phyloP scores from a whole-genome alignment of 83 land plant species.

The Diphasiastrum complanatum region DNA sequence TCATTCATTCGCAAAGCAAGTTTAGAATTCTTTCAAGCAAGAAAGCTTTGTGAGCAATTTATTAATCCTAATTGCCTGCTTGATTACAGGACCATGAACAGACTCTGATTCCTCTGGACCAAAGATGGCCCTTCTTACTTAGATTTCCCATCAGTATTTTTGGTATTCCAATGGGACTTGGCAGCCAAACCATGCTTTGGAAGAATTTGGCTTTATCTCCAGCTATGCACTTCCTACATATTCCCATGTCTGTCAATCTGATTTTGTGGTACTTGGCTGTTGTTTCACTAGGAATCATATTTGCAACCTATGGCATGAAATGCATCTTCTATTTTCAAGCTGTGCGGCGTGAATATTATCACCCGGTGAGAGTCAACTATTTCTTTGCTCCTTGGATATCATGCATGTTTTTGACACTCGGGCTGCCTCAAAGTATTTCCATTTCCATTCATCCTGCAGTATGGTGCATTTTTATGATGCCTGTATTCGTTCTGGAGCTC shows the following conservation, averaged over 20 bases:
- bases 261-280: constrained; percentile 59
- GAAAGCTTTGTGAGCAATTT: too few relatives aligned
- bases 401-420: constrained; percentile 55
- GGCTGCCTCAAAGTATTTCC: constrained; percentile 55
- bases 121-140: constrained; percentile 82
- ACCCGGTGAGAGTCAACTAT: constrained; percentile 85
- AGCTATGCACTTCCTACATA: constrained; percentile 46
- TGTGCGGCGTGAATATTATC: constrained; percentile 78
- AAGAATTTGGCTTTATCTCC: constrained; percentile 45
- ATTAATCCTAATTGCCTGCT: too few relatives aligned
- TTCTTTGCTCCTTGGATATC: constrained; percentile 94
- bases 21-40: too few relatives aligned
- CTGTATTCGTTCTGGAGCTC: constrained; percentile 65
- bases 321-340: constrained; percentile 77
- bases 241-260: constrained; percentile 39
- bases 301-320: constrained; percentile 52
- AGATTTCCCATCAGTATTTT: constrained; percentile 68
- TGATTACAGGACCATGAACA: constrained; percentile 62
- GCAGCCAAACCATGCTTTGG: constrained; percentile 87
- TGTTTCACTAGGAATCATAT: constrained; percentile 25
- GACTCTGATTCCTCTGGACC: constrained; percentile 54
- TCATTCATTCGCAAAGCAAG: too few relatives aligned
- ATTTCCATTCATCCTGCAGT: constrained; percentile 31
- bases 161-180: constrained; percentile 74
- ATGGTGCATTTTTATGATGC: constrained; percentile 71